Base-by-base conservation (phyloP, 73 alveolate species). In the Paramecium octaurelia region DNA sequence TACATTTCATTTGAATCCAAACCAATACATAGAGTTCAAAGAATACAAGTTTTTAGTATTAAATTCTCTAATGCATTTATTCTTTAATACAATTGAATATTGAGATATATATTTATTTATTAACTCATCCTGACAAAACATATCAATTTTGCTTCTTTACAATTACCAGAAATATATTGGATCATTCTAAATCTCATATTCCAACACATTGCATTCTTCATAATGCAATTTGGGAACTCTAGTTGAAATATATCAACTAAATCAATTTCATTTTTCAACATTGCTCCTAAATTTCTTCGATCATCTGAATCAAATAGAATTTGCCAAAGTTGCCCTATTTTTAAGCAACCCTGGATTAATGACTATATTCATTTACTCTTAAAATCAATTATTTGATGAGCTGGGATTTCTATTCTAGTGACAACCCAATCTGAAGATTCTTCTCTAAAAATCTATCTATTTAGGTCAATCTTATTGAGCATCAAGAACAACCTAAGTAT, bases 391-490 rank as follows among this genome's bases (percentile, higher is more conserved):
- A 50, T 38, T 90, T 92, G 60, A 42, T 89, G 57, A 54, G 86
- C 75, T 31, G 77, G 85, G 44, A 58, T 34, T 69, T 86, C 77
- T 2, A 75, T 58, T 71, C n/a, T 94, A 59, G 44, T 42, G 16
- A 93, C 96, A 85, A 95, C 93, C 93, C 96, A 97, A n/a, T n/a
- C n/a, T n/a, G n/a, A n/a, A n/a, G n/a, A n/a, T n/a, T n/a, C n/a
- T n/a, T n/a, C n/a, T n/a, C n/a, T n/a, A n/a, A n/a, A 77, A 86
- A 96, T 92, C 84, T 87, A 90, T 94, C 98, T 95, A n/a, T 5
- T 96, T 59, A 71, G 95, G 92, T 36, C 95, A 92, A 88, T 97
- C 98, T 94, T 97, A 93, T 88, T 97, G 99, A n/a, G 97, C 97
- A 92, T 97, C 98, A 3, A 97, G 94, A 96, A 97, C 85, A 2